A percentile compares a stretch with the other conserved stretches of the same genome.
Conservation (phyloP, 2,329 filamentous ascomycete genomes). For the Tolypocladium guangdongense region DNA sequence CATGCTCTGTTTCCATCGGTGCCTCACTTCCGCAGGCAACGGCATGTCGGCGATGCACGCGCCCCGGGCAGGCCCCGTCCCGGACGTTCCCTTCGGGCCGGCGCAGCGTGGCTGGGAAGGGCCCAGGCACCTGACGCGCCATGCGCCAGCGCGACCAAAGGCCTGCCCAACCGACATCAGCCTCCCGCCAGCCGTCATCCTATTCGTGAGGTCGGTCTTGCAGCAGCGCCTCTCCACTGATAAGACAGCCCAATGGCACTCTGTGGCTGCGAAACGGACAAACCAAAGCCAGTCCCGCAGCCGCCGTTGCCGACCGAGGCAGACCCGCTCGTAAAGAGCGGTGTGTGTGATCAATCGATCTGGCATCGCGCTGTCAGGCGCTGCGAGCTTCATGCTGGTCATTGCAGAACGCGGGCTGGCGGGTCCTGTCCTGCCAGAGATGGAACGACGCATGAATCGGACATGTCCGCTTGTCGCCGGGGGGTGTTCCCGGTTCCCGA, state of each 20-base stretch:
- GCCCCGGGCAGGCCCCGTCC: neutral
- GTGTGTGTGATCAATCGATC: neutral
- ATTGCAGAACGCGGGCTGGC: neutral
- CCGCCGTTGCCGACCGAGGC: neutral
- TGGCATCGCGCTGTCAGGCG: neutral
- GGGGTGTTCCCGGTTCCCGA: too few relatives aligned
- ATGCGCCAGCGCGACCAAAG: neutral
- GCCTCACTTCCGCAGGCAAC: neutral
- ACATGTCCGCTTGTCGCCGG: neutral
- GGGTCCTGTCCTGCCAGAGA: neutral
- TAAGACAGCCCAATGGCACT: neutral
- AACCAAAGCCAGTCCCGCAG: neutral
- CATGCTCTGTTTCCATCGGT: neutral
- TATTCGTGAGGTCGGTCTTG: too few relatives aligned
- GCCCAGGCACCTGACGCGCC: neutral
- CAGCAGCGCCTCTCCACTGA: neutral
- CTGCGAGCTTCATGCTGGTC: neutral
- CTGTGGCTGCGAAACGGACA: neutral
- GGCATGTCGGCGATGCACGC: neutral
- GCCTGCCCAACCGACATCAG: neutral
- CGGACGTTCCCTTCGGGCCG: neutral
- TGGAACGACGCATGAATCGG: neutral
- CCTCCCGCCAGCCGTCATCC: neutral
- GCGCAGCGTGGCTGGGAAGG: neutral
- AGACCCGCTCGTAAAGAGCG: neutral